Percentiles rank a stretch among this genome's conserved stretches.
Conservation (phyloP, 495 filamentous ascomycete species). For the Podospora didyma region DNA sequence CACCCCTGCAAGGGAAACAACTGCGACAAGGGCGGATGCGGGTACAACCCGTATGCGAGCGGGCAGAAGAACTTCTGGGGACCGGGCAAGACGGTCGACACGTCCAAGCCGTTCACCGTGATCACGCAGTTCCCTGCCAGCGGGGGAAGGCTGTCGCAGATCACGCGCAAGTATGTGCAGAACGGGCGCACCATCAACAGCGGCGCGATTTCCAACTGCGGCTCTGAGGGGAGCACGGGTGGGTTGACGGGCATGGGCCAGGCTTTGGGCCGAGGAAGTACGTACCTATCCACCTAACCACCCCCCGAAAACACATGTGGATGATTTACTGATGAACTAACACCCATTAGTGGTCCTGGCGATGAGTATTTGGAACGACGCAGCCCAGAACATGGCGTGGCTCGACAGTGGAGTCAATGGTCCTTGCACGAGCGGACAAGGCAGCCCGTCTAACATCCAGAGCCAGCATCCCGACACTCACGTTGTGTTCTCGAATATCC, state of each 20-base stretch:
- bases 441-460: conserved; percentile 46
- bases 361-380: conserved; percentile 62
- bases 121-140: conserved; percentile 66
- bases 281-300: background rate
- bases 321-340: no score
- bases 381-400: conserved; percentile 57
- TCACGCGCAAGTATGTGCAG: conserved; percentile 15
- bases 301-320: background rate
- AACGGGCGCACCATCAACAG: conserved; percentile 10
- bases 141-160: conserved; percentile 26
- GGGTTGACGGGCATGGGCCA: conserved; percentile 47
- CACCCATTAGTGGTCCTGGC: conserved; percentile 61
- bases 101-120: conserved; percentile 58
- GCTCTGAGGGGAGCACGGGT: conserved; percentile 5
- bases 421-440: conserved; percentile 54
- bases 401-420: conserved; percentile 54
- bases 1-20: conserved; percentile 57
- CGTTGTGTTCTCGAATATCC: conserved; percentile 61
- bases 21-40: conserved; percentile 49
- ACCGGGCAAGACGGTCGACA: conserved; percentile 49
- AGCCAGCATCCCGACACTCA: conserved; percentile 43
- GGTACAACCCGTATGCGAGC: conserved; percentile 47
- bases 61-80: conserved; percentile 56
- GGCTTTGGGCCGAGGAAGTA: conserved; percentile 51
- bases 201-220: conserved; percentile 5